Evolutionary conservation across 2,329 filamentous ascomycete genomes (phyloP).

Genomic region (Fusarium tanahbumbuense): DNA sequence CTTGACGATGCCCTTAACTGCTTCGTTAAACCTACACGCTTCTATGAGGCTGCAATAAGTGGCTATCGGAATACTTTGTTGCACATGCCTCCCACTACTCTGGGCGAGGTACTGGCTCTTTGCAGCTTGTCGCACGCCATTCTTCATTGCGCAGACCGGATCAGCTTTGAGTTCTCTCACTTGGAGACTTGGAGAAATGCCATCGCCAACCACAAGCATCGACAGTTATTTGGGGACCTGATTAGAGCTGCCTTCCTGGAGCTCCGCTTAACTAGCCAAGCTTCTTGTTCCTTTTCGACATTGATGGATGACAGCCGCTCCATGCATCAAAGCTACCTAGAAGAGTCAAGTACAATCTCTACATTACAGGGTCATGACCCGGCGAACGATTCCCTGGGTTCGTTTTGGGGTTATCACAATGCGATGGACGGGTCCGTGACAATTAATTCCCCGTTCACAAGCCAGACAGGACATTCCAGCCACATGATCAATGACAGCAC

Average conservation of each 20-base stretch:
- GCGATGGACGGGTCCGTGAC: accelerated
- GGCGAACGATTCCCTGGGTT: accelerated
- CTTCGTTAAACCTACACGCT: accelerated
- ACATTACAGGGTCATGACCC: accelerated
- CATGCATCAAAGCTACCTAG: too few relatives aligned
- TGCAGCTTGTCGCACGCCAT: neutral
- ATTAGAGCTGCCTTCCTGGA: accelerated
- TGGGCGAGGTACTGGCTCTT: neutral
- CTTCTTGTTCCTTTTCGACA: accelerated
- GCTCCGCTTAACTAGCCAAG: accelerated
- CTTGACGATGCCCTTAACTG: neutral
- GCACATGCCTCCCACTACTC: accelerated
- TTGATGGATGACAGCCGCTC: accelerated
- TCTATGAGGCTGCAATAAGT: neutral
- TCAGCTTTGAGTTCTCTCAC: neutral
- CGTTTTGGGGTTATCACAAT: neutral
- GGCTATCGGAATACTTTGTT: neutral
- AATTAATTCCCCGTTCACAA: accelerated
- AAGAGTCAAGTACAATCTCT: accelerated
- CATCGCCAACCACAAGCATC: neutral
- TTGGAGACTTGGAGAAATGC: neutral
- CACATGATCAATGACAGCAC: neutral
- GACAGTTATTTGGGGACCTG: neutral
- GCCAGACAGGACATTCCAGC: accelerated
- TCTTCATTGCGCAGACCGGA: accelerated